phyloP scores from a whole-genome alignment of 345 rosid species.

The Dovyalis caffra region DNA sequence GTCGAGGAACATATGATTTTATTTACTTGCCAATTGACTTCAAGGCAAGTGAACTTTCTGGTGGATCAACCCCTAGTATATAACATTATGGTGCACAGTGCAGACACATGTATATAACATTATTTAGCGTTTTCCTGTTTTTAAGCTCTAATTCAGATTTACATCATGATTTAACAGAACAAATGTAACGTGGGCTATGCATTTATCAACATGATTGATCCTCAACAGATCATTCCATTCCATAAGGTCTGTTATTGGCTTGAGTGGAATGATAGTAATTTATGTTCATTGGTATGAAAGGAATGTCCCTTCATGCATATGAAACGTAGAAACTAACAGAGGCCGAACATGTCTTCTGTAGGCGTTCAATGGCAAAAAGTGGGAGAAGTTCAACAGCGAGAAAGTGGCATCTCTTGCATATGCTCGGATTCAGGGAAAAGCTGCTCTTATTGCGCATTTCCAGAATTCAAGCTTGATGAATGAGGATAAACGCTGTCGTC shows the following conservation, averaged over 20 bases:
- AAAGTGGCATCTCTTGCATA: conserved; percentile 86
- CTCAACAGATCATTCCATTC: conserved; percentile 71
- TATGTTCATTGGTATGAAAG: background rate
- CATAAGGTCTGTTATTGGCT: conserved; percentile 19
- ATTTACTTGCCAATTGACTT: conserved; percentile 72
- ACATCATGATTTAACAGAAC: conserved; percentile 45
- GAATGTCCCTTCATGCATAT: background rate
- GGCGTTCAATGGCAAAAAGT: conserved; percentile 87
- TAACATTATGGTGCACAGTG: background rate
- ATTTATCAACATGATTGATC: conserved; percentile 80
- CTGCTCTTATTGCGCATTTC: conserved; percentile 86
- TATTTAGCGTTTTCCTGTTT: background rate
- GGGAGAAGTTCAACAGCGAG: conserved; percentile 93
- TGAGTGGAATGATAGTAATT: background rate
- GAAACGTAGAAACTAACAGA: background rate
- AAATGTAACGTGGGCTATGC: conserved; percentile 96
- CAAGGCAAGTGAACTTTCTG: conserved; percentile 40
- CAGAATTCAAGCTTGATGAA: conserved; percentile 95
- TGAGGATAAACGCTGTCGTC: conserved; percentile 90
- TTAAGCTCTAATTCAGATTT: background rate
- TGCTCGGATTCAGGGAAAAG: conserved; percentile 85
- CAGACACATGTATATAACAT: background rate
- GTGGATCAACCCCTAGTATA: background rate
- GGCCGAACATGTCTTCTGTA: conserved; percentile 21
- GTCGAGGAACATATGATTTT: conserved; percentile 66